Percentiles rank a stretch among this genome's conserved stretches.
Evolutionary conservation across 148 eudicot genomes (phyloP).

Genomic region (Nyssa sinensis): DNA sequence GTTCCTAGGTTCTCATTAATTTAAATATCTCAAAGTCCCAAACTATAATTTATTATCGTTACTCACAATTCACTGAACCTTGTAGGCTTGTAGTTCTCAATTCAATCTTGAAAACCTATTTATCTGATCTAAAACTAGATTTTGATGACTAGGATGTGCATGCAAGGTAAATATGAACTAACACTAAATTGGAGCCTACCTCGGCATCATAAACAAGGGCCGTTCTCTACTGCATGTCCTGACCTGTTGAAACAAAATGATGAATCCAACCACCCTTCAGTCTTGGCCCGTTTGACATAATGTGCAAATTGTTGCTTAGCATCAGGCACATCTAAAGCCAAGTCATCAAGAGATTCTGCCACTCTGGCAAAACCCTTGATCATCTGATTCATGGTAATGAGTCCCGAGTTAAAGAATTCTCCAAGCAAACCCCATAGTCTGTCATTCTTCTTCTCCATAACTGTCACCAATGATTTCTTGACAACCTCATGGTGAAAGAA

Average conservation of each 20-base stretch:
- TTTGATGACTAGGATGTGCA: too few species aligned
- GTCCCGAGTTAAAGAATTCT: constrained; percentile 42
- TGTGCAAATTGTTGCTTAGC: constrained; percentile 40
- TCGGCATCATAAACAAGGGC: background rate
- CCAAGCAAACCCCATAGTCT: constrained; percentile 45
- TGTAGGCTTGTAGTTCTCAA: too few species aligned
- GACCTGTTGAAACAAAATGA: constrained; percentile 20
- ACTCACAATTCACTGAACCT: too few species aligned
- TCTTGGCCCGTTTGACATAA: constrained; percentile 33
- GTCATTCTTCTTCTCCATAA: constrained; percentile 50
- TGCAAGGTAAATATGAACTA: too few species aligned
- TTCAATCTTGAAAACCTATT: too few species aligned
- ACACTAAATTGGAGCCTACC: constrained; percentile 22
- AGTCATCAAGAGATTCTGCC: constrained; percentile 50
- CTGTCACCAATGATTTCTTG: constrained; percentile 43
- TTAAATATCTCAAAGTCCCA: too few species aligned
- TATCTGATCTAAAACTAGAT: too few species aligned
- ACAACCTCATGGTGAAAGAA: constrained; percentile 66
- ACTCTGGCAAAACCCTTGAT: constrained; percentile 58
- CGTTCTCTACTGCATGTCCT: background rate
- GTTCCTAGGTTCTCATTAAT: too few species aligned
- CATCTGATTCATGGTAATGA: constrained; percentile 58
- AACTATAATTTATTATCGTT: too few species aligned
- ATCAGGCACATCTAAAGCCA: constrained; percentile 54
- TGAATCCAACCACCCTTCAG: constrained; percentile 49